phyloP scores from a whole-genome alignment of 2,329 filamentous ascomycete species.

The Ophioceras dolichostomum region DNA sequence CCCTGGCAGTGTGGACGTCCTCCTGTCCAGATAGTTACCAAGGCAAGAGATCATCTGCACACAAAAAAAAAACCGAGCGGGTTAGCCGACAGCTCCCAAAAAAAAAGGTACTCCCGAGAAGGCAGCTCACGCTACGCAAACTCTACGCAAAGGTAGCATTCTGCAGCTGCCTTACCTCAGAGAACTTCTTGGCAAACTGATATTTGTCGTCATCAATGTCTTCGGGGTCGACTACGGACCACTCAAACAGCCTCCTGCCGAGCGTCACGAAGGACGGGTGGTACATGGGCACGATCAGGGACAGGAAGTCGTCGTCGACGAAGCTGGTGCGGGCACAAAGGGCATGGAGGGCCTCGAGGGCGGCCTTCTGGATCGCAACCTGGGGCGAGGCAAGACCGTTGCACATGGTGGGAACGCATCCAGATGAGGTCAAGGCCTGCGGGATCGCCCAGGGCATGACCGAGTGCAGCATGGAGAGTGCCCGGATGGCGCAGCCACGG shows the following conservation, averaged over 20 bases:
- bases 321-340: conserved; percentile 67
- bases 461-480: conserved; percentile 64
- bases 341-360: conserved; percentile 72
- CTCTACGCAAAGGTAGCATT: conserved; percentile 3
- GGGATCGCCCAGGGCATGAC: conserved; percentile 81
- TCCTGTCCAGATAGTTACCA: conserved; percentile 72
- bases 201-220: conserved; percentile 90
- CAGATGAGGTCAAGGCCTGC: conserved; percentile 61
- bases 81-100: no score
- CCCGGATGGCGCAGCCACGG: conserved; percentile 60
- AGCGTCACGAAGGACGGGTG: conserved; percentile 57
- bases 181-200: conserved; percentile 82
- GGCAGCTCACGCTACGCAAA: neutral
- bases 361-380: conserved; percentile 63
- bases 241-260: conserved; percentile 63
- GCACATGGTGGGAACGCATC: conserved; percentile 59
- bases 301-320: conserved; percentile 64
- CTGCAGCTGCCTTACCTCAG: conserved; percentile 68
- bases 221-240: conserved; percentile 65
- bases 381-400: conserved; percentile 58
- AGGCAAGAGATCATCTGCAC: conserved; percentile 73
- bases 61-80: neutral
- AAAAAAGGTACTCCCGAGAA: no score
- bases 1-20: conserved; percentile 52
- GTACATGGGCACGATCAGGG: conserved; percentile 71